These are phyloP conservation scores for Styphnolobium japonicum DNA, from an alignment of 306 rosid species.

Conservation along the genomic window DNA sequence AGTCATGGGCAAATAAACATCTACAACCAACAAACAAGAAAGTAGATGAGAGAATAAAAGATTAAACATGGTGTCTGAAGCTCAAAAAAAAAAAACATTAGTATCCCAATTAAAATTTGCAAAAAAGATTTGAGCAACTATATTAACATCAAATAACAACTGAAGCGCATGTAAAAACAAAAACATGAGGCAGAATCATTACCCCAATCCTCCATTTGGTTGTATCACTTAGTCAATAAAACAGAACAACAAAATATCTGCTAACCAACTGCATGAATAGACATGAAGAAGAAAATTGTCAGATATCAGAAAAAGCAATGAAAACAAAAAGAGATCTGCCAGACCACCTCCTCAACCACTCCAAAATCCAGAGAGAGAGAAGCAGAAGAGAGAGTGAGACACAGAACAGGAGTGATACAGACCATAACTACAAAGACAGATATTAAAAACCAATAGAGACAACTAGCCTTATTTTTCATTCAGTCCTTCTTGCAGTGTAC, in stretches of 20 bases:
- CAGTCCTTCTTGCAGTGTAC: not conserved
- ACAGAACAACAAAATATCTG: conserved; percentile 7
- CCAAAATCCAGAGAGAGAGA: not conserved
- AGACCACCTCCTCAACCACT: not conserved
- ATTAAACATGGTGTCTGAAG: not conserved
- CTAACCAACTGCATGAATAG: conserved; percentile 9
- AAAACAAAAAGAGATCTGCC: not conserved
- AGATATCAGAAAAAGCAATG: not conserved
- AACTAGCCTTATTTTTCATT: not conserved
- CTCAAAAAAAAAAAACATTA: not conserved
- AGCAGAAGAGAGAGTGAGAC: no score
- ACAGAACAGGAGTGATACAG: not conserved
- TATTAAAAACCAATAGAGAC: not conserved
- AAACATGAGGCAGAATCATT: conserved; percentile 8
- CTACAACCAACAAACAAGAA: not conserved
- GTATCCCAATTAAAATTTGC: not conserved
- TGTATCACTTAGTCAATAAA: conserved; percentile 10
- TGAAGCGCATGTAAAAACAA: not conserved
- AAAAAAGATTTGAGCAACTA: not conserved
- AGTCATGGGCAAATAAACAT: not conserved
- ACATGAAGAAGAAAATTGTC: not conserved
- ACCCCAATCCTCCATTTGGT: conserved; percentile 85
- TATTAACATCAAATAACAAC: not conserved
- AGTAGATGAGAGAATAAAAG: not conserved
- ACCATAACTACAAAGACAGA: not conserved